Base-by-base conservation (phyloP, 768 basidiomycete species). In the Pulveroboletus sp. region DNA sequence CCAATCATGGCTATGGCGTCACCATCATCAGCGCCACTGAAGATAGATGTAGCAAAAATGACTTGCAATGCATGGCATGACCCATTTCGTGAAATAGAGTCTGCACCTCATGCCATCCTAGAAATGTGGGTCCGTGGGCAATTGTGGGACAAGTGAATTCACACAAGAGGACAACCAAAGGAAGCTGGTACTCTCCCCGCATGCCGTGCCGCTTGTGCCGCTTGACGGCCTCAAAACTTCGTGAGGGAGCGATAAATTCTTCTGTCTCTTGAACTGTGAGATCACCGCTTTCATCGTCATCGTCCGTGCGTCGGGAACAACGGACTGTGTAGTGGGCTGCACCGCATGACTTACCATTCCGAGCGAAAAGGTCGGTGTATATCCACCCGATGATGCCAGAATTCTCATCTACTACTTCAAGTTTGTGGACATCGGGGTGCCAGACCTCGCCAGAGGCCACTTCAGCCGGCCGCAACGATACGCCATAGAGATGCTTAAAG, bases 71-170 rank as follows among this genome's bases (percentile, higher is more conserved):
- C 81, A 99, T 93, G 10, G 96, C 96, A 70, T 99, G 96, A 1
- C 96, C 96, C 93, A 98, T 96, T 71, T 99, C 96, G 60, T 99
- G 96, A 71, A 93, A 96, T 21, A 98, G 72, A 2, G 95, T 98
- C 64, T 88, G 75, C 8, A 97, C 90, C 58, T 98, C 93, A 58
- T 88, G 86, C 93, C 94, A 98, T 49, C 85, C 83, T 18, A 99
- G 71, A 43, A 85, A 69, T 0, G 90, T 84, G 6, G 89, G 79
- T 0, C 85, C 86, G 11, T 74, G 70, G n/a, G 76, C 69, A 15
- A 76, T 54, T 3, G 80, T 73, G 18, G 89, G 84, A 27, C 74
- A 77, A 18, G 79, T 72, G 59, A 97, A 96, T 60, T 94, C 94
- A 59, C 90, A 95, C 7, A 93, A 71, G 11, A 99, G 71, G 5